Evolutionary conservation across 331 rosid genomes (phyloP).

Genomic region (Saraca asoca): DNA sequence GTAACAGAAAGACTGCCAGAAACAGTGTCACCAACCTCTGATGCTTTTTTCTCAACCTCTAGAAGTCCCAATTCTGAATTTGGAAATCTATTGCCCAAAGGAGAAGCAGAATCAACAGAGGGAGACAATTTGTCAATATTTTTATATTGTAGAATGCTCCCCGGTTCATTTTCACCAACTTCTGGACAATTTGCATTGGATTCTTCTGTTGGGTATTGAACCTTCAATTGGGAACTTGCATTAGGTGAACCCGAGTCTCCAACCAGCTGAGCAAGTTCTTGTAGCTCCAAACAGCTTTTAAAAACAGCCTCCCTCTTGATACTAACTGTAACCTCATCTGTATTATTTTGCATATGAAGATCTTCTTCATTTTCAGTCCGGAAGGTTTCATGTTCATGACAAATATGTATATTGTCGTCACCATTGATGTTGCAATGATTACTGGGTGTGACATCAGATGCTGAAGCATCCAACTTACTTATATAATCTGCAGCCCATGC

Average conservation of each 20-base stretch:
- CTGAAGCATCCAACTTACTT: slow-evolving; percentile 51
- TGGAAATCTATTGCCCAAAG: slow-evolving; percentile 36
- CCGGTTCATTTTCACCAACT: slow-evolving; percentile 34
- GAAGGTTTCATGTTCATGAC: slow-evolving; percentile 40
- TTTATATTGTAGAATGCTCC: slow-evolving; percentile 18
- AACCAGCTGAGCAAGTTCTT: slow-evolving; percentile 40
- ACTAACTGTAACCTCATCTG: slow-evolving; percentile 41
- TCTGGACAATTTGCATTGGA: slow-evolving; percentile 20
- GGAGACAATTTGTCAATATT: slow-evolving; percentile 38
- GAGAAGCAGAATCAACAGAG: slow-evolving; percentile 37
- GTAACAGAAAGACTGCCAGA: slow-evolving; percentile 38
- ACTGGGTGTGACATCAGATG: slow-evolving; percentile 36
- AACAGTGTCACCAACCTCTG: slow-evolving; percentile 36
- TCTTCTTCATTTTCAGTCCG: slow-evolving; percentile 40
- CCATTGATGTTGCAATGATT: slow-evolving; percentile 24
- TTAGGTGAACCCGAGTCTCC: slow-evolving; percentile 37
- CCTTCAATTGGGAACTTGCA: slow-evolving; percentile 34
- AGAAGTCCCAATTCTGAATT: slow-evolving; percentile 40
- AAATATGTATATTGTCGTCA: slow-evolving; percentile 35
- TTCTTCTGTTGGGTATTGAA: slow-evolving; percentile 39
- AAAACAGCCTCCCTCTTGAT: slow-evolving; percentile 40
- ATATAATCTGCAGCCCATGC: slow-evolving; percentile 69
- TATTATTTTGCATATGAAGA: slow-evolving; percentile 28
- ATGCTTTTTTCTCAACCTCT: slow-evolving; percentile 37
- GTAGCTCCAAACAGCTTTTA: slow-evolving; percentile 62